phyloP scores from a whole-genome alignment of 306 rosid species.

The Albizia julibrissin region DNA sequence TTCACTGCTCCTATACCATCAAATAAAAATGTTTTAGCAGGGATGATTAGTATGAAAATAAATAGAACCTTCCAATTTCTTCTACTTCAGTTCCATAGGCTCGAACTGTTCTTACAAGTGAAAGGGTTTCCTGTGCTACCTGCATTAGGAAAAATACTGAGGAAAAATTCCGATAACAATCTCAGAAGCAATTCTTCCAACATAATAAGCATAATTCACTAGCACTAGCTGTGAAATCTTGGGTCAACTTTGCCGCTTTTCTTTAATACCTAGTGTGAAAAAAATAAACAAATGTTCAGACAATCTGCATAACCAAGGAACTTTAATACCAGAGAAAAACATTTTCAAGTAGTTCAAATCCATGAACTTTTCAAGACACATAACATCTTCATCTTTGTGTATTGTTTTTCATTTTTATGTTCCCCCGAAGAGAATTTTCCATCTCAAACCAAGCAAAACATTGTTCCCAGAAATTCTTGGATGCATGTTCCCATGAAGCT shows the following conservation, averaged over 20 bases:
- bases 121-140: slow-evolving; percentile 75
- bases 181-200: slow-evolving; percentile 28
- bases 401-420: too few relatives aligned
- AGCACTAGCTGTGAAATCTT: slow-evolving; percentile 72
- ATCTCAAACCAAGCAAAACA: too few relatives aligned
- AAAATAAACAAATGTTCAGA: slow-evolving; percentile 32
- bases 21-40: too few relatives aligned
- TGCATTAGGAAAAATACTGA: slow-evolving; percentile 33
- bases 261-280: slow-evolving; percentile 56
- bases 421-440: too few relatives aligned
- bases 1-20: too few relatives aligned
- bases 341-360: too few relatives aligned
- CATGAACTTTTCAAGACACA: too few relatives aligned
- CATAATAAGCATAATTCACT: slow-evolving; percentile 55
- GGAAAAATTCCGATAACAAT: slow-evolving; percentile 18
- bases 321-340: too few relatives aligned
- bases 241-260: slow-evolving; percentile 64
- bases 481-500: too few relatives aligned
- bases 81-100: slow-evolving; percentile 54
- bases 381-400: too few relatives aligned
- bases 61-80: slow-evolving; percentile 59
- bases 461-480: too few relatives aligned
- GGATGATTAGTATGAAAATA: too few relatives aligned
- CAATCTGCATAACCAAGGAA: slow-evolving; percentile 21
- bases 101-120: slow-evolving; percentile 58